Evolutionary conservation across 768 basidiomycete genomes (phyloP).

Genomic region (Pleurotus ostreatus): DNA sequence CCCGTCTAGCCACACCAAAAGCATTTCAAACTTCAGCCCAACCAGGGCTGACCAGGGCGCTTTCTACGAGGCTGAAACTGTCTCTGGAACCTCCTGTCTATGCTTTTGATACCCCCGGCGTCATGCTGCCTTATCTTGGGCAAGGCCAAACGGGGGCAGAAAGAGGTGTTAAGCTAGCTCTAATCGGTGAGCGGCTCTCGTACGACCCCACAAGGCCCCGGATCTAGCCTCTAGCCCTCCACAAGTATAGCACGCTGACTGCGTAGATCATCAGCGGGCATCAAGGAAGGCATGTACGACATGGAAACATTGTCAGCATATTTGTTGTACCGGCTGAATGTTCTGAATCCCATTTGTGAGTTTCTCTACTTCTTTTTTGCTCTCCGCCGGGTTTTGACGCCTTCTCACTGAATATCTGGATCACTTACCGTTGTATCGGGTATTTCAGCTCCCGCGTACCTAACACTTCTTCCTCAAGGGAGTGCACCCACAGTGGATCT

Average conservation of each 20-base stretch:
- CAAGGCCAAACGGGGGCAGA: constrained; percentile 83
- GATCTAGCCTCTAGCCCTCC: constrained; percentile 14
- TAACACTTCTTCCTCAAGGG: constrained; percentile 52
- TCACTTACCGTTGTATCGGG: constrained; percentile 4
- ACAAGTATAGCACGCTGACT: background rate
- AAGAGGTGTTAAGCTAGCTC: constrained; percentile 85
- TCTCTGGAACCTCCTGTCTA: constrained; percentile 80
- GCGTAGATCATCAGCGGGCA: constrained; percentile 58
- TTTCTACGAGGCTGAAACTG: constrained; percentile 88
- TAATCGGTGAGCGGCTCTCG: constrained; percentile 69
- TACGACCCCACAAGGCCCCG: constrained; percentile 13
- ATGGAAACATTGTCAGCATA: constrained; percentile 82
- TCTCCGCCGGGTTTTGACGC: constrained; percentile 7
- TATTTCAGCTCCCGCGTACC: constrained; percentile 62
- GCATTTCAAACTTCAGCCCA: constrained; percentile 85
- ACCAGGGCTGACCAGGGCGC: constrained; percentile 84
- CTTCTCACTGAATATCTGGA: constrained; percentile 8
- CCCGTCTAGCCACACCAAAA: constrained; percentile 66
- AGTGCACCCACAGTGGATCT: constrained; percentile 58
- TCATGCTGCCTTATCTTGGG: constrained; percentile 95
- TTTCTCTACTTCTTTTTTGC: constrained; percentile 16
- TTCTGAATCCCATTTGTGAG: constrained; percentile 69
- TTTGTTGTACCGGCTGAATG: constrained; percentile 79
- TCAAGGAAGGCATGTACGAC: constrained; percentile 91
- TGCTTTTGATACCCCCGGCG: constrained; percentile 93